phyloP scores from a whole-genome alignment of 108 stramenopile species.

The Cyclotella baltica region DNA sequence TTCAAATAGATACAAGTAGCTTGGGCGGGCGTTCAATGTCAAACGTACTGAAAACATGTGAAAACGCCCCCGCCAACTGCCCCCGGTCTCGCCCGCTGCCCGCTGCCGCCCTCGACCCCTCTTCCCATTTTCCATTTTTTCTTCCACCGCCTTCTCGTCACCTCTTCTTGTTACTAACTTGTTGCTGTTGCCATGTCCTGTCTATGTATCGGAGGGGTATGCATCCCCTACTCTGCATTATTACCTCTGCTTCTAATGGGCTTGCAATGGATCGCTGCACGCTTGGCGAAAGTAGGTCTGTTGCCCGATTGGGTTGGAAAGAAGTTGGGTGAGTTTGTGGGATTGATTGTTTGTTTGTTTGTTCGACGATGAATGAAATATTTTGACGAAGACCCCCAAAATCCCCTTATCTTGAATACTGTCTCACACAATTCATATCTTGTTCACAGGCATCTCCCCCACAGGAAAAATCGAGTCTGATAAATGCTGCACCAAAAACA shows the following conservation, averaged over 20 bases:
- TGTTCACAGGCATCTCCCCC: constrained; percentile 2
- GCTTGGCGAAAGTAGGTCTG: constrained; percentile 50
- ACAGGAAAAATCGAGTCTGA: constrained; percentile 1
- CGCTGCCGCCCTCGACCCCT: neutral
- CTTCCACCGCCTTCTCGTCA: constrained; percentile 5
- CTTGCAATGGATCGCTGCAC: constrained; percentile 58
- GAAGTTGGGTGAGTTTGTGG: constrained; percentile 30
- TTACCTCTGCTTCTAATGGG: constrained; percentile 68
- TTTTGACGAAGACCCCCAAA: too few species aligned
- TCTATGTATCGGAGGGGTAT: constrained; percentile 84
- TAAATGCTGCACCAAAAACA: neutral
- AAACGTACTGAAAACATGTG: too few species aligned
- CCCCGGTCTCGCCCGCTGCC: neutral
- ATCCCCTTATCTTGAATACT: too few species aligned
- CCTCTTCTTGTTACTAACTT: too few species aligned
- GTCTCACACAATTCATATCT: neutral
- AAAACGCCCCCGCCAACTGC: too few species aligned
- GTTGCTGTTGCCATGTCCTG: constrained; percentile 46
- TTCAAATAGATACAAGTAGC: too few species aligned
- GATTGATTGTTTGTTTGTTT: neutral
- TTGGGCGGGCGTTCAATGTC: too few species aligned
- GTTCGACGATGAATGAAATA: neutral
- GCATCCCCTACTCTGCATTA: constrained; percentile 85
- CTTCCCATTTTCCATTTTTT: neutral
- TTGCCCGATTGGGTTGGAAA: constrained; percentile 60